Evolutionary conservation across 163 green algal species (phyloP), one percentile per base, ranked within the genome.

Genomic region (Scenedesmus sp.): DNA sequence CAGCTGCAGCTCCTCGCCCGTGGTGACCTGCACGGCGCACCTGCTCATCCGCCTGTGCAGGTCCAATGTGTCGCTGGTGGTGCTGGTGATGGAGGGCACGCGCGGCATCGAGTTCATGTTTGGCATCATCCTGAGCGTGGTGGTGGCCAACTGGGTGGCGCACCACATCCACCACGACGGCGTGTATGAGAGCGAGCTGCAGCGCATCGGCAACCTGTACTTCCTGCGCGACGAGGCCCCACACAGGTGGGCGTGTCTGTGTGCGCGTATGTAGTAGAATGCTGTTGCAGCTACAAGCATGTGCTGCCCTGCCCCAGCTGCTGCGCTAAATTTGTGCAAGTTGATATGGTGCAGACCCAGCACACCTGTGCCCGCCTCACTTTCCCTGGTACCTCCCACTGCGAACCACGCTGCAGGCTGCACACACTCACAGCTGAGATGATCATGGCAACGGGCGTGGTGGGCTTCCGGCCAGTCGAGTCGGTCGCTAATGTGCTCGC

Each of bases 41-140:
- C 43, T 56, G 33, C 37, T 43, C 49, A 44, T 49, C 3, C 3
- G 24, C 26, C 9, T 37, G 7, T 97, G 97, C 94, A 94, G 96
- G 37, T 96, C 93, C 22, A 96, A 94, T 87, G 98, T 99, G 83
- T 97, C 94, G 1, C 96, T 99, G 42, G 96, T 99, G 35, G 97
- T 99, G 30, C 96, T 99, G 83, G 94, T 99, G 84, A 95, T 99
- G 51, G 98, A 99, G 90, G 97, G 97, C 85, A 99, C 98, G 0
- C 94, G 93, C 72, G 95, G 94, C 73, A 98, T 98, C 59, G 93
- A 98, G 56, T 98, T 98, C 86, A 91, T 99, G 72, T 95, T 97
- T 88, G 96, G 96, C 51, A 95, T 99, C 90, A 98, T 99, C 83
- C 84, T 98, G 33, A 96, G 96, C 1, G 95, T 98, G 26, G 94